phyloP scores from a whole-genome alignment of 805 yeast genomes.

The Ogataea minuta region DNA sequence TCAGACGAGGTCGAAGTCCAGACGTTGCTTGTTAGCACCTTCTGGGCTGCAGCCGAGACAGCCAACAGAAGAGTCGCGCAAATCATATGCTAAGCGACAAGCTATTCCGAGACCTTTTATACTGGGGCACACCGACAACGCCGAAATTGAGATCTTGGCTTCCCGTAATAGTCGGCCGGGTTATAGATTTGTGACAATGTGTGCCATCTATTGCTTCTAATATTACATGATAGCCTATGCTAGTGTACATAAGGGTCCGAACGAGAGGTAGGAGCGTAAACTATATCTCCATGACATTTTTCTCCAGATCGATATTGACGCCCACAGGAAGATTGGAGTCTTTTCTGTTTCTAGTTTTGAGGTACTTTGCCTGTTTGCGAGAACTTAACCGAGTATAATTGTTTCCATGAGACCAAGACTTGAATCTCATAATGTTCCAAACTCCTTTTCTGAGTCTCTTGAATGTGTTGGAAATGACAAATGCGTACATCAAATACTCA shows the following conservation, averaged over 20 bases:
- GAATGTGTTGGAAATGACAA: conserved; percentile 23
- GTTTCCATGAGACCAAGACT: conserved; percentile 24
- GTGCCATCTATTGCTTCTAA: conserved; percentile 1
- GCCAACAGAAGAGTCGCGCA: neutral
- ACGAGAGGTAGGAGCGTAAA: neutral
- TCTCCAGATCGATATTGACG: conserved; percentile 36
- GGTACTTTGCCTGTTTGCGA: conserved; percentile 23
- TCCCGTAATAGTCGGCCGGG: neutral
- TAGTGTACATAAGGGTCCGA: conserved; percentile 7
- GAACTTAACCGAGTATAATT: conserved; percentile 24
- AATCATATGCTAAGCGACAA: conserved; percentile 1
- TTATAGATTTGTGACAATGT: neutral
- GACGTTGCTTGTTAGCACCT: conserved; percentile 23
- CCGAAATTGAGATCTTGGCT: conserved; percentile 3
- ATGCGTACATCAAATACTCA: conserved; percentile 47
- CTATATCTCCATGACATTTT: conserved; percentile 27
- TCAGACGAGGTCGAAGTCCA: conserved; percentile 39
- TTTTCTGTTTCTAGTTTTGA: conserved; percentile 40
- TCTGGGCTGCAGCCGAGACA: conserved; percentile 20
- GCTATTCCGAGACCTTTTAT: conserved; percentile 1
- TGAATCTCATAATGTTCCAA: conserved; percentile 24
- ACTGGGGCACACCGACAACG: conserved; percentile 5
- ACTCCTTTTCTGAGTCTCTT: conserved; percentile 22
- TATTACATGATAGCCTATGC: conserved; percentile 10
- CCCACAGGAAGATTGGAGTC: conserved; percentile 52